phyloP scores from a whole-genome alignment of 1,284 basidiomycete genomes.

The Megacollybia platyphylla region DNA sequence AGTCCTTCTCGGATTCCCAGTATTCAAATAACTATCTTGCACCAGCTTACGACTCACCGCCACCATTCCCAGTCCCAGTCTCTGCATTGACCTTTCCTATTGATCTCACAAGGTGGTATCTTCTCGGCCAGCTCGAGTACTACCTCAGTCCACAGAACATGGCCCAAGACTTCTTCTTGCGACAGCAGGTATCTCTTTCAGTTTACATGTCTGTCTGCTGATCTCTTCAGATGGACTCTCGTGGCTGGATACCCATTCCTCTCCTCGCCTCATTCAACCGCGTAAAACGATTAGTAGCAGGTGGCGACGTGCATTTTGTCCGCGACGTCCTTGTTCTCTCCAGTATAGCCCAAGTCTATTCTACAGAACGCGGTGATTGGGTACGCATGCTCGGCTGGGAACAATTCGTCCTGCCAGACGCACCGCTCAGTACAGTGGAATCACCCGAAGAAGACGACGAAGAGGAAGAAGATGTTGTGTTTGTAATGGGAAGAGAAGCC shows the following conservation, averaged over 20 bases:
- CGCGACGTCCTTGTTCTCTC: conserved; percentile 63
- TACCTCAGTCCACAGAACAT: conserved; percentile 83
- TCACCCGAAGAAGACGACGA: conserved; percentile 16
- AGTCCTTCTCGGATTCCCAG: not conserved
- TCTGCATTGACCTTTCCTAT: conserved; percentile 45
- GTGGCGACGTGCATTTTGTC: conserved; percentile 48
- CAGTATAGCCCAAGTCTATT: conserved; percentile 54
- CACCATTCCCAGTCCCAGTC: conserved; percentile 43
- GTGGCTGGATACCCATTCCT: conserved; percentile 77
- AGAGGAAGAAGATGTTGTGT: conserved; percentile 28
- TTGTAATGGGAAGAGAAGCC: conserved; percentile 19
- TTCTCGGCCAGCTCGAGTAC: conserved; percentile 80
- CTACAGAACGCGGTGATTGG: conserved; percentile 26
- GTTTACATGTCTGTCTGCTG: conserved; percentile 3
- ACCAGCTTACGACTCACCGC: not conserved
- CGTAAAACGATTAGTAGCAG: conserved; percentile 52
- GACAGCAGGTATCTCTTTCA: conserved; percentile 41
- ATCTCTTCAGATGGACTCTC: conserved; percentile 66
- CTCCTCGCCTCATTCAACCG: conserved; percentile 83
- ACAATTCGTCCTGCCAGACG: not conserved
- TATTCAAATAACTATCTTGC: not conserved
- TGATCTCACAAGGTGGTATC: conserved; percentile 50
- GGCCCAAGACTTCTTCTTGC: conserved; percentile 71
- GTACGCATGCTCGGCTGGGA: conserved; percentile 62
- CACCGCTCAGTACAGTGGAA: conserved; percentile 8